Conservation (phyloP, 345 rosid species). For the Brassica incana region DNA sequence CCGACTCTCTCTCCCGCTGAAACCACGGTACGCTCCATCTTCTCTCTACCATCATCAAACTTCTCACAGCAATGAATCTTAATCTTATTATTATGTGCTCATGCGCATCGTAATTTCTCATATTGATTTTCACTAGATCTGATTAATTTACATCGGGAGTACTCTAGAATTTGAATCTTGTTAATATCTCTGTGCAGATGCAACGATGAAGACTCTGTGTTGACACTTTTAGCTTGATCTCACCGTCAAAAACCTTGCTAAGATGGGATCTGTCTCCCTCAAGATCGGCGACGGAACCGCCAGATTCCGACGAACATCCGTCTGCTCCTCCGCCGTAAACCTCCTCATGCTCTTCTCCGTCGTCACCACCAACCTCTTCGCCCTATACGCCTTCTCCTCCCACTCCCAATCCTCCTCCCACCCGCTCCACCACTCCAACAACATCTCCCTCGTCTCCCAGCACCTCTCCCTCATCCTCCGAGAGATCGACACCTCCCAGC, state of each 20-base stretch:
- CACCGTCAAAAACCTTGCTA: background rate
- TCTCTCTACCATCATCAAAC: background rate
- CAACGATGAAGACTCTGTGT: background rate
- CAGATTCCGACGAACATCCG: conserved; percentile 71
- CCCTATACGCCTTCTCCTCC: conserved; percentile 85
- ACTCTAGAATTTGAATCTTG: background rate
- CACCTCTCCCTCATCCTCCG: conserved; percentile 75
- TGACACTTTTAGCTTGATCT: conserved; percentile 4
- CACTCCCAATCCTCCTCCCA: conserved; percentile 29
- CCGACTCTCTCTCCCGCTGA: background rate
- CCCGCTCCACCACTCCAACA: conserved; percentile 41
- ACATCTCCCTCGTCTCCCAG: conserved; percentile 80
- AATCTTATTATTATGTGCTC: background rate
- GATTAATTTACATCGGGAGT: background rate
- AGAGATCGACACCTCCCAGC: conserved; percentile 88
- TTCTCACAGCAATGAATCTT: background rate
- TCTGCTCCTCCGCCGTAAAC: conserved; percentile 82
- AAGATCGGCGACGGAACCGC: conserved; percentile 97
- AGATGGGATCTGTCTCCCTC: conserved; percentile 87
- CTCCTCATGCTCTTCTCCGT: conserved; percentile 93
- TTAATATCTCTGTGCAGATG: conserved; percentile 3
- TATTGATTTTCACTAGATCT: background rate
- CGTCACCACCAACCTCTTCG: conserved; percentile 85
- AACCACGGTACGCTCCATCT: conserved; percentile 3
- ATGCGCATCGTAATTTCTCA: background rate